Evolutionary conservation across 371 early-diverging fungal genomes (phyloP).

Genomic region (Mortierella sp.): DNA sequence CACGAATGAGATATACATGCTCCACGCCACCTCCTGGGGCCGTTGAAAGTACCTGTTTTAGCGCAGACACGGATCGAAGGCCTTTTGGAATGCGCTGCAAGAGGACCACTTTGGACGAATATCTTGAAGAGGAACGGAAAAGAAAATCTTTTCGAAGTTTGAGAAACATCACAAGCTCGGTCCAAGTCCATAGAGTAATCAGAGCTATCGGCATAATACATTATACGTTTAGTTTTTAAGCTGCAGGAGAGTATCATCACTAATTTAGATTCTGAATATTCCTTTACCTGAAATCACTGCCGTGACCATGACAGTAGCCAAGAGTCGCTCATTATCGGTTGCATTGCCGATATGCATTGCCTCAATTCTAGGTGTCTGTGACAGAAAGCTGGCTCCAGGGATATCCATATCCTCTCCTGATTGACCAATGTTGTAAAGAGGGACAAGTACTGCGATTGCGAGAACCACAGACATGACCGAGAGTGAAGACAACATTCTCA

Average conservation of each 20-base stretch:
- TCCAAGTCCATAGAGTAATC: conserved; percentile 25
- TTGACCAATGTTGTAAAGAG: conserved; percentile 20
- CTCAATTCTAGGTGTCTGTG: conserved; percentile 13
- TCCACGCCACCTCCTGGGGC: conserved; percentile 34
- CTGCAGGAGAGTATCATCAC: neutral
- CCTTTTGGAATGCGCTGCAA: conserved; percentile 23
- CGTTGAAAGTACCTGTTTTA: conserved; percentile 11
- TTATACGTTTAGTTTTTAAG: too few species aligned
- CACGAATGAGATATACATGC: conserved; percentile 29
- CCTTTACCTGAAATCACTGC: conserved; percentile 12
- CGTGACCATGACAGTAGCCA: conserved; percentile 22
- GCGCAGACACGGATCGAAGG: conserved; percentile 13
- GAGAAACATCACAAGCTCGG: conserved; percentile 30
- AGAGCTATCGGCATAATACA: conserved; percentile 1
- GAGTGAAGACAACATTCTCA: conserved; percentile 28
- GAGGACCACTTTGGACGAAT: conserved; percentile 35
- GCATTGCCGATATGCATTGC: conserved; percentile 33
- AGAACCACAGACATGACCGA: conserved; percentile 13
- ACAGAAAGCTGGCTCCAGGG: neutral
- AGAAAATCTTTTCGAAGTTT: conserved; percentile 37
- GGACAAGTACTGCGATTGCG: conserved; percentile 17
- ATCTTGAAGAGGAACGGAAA: conserved; percentile 19
- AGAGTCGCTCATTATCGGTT: conserved; percentile 19
- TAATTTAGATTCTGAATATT: neutral
- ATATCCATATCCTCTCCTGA: conserved; percentile 19